Evolutionary conservation across 257 asterid species (phyloP), one percentile per base, ranked within the genome.

Genomic region (Gardenia jasminoides): DNA sequence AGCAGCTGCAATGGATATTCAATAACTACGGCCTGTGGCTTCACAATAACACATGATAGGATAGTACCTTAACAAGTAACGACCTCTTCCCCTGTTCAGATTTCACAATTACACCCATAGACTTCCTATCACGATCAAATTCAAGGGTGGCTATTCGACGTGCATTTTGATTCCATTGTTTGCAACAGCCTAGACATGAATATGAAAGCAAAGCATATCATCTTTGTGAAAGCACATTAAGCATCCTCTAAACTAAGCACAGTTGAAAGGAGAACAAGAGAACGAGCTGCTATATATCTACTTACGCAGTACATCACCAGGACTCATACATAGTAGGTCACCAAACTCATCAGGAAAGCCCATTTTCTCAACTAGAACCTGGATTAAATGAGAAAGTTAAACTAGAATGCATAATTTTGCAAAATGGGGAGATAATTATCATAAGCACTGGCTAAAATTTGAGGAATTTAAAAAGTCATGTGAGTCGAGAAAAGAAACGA

Each of bases 331-430:
- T 72, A 88, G 76, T 58, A 83, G 83, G 76, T 90, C 85, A 79
- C 85, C 80, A 70, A 89, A 12, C 72, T 88, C 96, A 61, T 68
- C 77, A 72, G 99, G 93, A 81, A 89, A 94, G 56, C 97, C 99
- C 98, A 96, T 93, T 87, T 96, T 96, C 89, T 96, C 99, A 65
- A 88, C 98, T 85, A 96, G 85, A 88, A 96, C 97, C 99, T 96
- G 87, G 41, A 36, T 36, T 36, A 36, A 36, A 36, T 36, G 41
- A 36, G 4, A 67, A 80, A 52, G 15, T 30, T 59, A 77, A 62
- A 36, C 41, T 36, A 36, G 2, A 36, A 36, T 36, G 4, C 41
- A 36, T 36, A 2, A 36, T 36, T 36, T 4, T 36, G 41, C 41
- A 36, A 36, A 36, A 2, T 36, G 41, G 41, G 41, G 4, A 36